phyloP scores from a whole-genome alignment of 306 rosid genomes.

The Alnus rubra region DNA sequence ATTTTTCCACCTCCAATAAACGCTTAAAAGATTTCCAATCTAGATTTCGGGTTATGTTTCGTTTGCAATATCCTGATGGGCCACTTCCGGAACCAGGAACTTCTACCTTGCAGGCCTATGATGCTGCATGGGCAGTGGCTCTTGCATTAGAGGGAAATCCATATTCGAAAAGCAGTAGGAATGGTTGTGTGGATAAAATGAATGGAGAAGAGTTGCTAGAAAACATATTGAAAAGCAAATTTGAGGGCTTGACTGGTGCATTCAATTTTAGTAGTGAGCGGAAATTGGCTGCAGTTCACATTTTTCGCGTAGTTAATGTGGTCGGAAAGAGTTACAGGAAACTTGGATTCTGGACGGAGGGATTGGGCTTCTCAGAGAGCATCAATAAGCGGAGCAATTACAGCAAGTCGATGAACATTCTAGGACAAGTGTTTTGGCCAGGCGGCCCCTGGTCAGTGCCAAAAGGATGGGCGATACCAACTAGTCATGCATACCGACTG shows the following conservation, averaged over 20 bases:
- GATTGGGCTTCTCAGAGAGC: background rate
- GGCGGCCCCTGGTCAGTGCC: too few relatives aligned
- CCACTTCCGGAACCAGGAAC: background rate
- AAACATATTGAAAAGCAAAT: background rate
- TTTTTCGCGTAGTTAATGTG: background rate
- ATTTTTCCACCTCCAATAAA: background rate
- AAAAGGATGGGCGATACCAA: too few relatives aligned
- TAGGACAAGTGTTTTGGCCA: too few relatives aligned
- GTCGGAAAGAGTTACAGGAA: background rate
- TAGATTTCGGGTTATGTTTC: background rate
- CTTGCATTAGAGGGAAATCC: too few relatives aligned
- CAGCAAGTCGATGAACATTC: too few relatives aligned
- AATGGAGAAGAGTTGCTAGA: background rate
- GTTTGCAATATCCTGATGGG: background rate
- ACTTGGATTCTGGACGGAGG: background rate
- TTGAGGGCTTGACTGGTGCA: slow-evolving; percentile 2
- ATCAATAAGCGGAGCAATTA: too few relatives aligned
- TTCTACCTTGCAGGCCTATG: background rate
- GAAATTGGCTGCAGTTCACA: background rate
- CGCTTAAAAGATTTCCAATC: background rate
- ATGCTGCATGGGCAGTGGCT: too few relatives aligned
- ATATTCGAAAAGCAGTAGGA: too few relatives aligned
- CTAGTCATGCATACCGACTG: too few relatives aligned
- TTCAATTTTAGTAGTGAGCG: background rate
- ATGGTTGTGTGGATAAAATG: background rate